Evolutionary conservation across 345 rosid species (phyloP), one percentile per base, ranked within the genome.

Genomic region (Pistacia integerrima): DNA sequence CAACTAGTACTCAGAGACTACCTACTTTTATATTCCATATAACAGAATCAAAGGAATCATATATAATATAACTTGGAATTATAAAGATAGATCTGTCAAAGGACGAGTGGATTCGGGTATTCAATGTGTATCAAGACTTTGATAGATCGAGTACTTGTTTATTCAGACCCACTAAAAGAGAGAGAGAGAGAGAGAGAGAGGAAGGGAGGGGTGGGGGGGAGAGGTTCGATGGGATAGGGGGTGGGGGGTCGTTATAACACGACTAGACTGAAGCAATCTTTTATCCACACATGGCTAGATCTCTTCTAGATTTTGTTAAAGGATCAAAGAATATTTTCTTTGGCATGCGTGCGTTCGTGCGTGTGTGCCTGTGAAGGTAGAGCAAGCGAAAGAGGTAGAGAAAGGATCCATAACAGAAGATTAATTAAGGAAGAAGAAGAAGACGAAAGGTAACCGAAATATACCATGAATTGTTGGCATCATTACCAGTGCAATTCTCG

Each of bases 381-480:
- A 44, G 67, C 35, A 11, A 35, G 51, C 51, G 54, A 63, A 52
- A 57, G 36, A 72, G 49, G 64, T 11, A 13, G 9, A 28, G 8
- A 3, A 65, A 49, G 58, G 13, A 36, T 72, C 67, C 61, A 63
- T 46, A 12, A 48, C n/a, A n/a, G 49, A 64, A 16, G 0, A 54
- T 5, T 20, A 52, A 8, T n/a, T 44, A 49, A 25, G 38, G 5
- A 11, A 2, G 33, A 44, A 14, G 28, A 51, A 35, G 16, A 41
- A 14, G 13, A 49, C 11, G 14, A 49, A 60, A 16, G 2, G 33
- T 4, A 18, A 8, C 16, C 16, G 66, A 58, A 74, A 77, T 57
- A 54, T 80, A 84, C 88, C 88, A 85, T 38, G 90, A 87, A 75
- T 79, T 88, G 78, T 74, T 85, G 78, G 73, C 84, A 54, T 84